These are phyloP conservation scores for Candida incommunis DNA, from an alignment of 805 yeast genomes.

Conservation along the genomic window DNA sequence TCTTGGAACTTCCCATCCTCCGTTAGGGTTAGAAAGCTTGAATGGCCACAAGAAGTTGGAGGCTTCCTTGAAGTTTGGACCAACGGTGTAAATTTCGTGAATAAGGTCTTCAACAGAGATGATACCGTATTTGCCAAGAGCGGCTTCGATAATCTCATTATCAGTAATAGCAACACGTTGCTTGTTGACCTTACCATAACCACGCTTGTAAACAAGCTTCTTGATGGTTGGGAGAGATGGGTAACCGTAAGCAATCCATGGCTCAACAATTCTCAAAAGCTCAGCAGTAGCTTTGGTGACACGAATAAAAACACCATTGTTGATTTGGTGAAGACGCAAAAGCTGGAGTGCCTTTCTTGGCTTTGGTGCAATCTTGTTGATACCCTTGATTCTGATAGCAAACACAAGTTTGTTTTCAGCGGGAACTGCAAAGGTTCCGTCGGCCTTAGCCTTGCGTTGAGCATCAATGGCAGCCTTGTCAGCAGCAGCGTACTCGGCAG, in stretches of 20 bases:
- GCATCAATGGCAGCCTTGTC: slow-evolving; percentile 66
- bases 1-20: slow-evolving; percentile 72
- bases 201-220: slow-evolving; percentile 70
- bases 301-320: slow-evolving; percentile 67
- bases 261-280: slow-evolving; percentile 65
- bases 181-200: slow-evolving; percentile 69
- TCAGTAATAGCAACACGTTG: slow-evolving; percentile 63
- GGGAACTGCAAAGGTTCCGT: slow-evolving; percentile 81
- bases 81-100: slow-evolving; percentile 73
- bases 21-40: slow-evolving; percentile 69
- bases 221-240: slow-evolving; percentile 62
- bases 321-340: slow-evolving; percentile 64
- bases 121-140: slow-evolving; percentile 63
- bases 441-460: slow-evolving; percentile 87
- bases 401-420: slow-evolving; percentile 57
- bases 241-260: slow-evolving; percentile 73
- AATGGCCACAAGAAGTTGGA: slow-evolving; percentile 79
- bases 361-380: slow-evolving; percentile 67
- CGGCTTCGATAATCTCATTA: slow-evolving; percentile 56
- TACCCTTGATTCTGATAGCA: slow-evolving; percentile 68
- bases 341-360: slow-evolving; percentile 72
- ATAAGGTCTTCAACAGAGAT: slow-evolving; percentile 62
- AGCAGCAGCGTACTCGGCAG: slow-evolving; percentile 78
- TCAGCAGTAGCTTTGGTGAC: slow-evolving; percentile 69
- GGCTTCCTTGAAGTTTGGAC: slow-evolving; percentile 77